Base-by-base conservation (phyloP, 805 yeast species). In the Trichomonascus vanleenenianus region DNA sequence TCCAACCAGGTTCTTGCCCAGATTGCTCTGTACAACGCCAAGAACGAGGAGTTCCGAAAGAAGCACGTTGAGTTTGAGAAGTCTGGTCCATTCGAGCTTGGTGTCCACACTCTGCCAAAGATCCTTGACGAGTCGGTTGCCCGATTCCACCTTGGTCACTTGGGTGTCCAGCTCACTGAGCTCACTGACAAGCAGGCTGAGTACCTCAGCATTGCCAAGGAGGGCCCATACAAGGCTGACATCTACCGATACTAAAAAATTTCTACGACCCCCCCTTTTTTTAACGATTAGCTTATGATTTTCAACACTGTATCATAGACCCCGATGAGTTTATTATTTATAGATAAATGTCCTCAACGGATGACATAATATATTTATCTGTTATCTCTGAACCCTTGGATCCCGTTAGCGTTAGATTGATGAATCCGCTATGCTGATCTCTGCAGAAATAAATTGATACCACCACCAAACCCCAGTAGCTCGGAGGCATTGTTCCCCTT, bases 1-100 rank as follows among this genome's bases (percentile, higher is more conserved):
- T 86, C 97, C 62, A 91, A 91, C 85, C 98, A 91, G 78, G 97
- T 91, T 56, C 79, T 91, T 68, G 98, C 98, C 61, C 98, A 91
- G 78, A 91, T 89, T 65, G 97, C 97, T 63, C 76, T 89, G 68
- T 91, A 76, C 94, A 91, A 88, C 72, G 81, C 94, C 63, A 64
- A 82, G 54, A 88, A 91, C 74, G 73, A 68, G 50, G 79, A 66
- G 54, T 91, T 93, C 86, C 83, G 85, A 73, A 61, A 76, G 55
- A 70, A 81, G 68, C 83, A 71, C 73, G 83, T 86, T 54, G 97
- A 91, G 78, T 91, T 93, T 71, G 77, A 85, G 68, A 85, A 85
- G 77, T 78, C 93, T 58, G 96, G 94, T 66, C 83, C 89, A 63
- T 93, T 88, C 74, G 79, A 76, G 56, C 72, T 85, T 57, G 96